A percentile compares a stretch with the other conserved stretches of the same genome.
Evolutionary conservation across 352 stramenopile genomes (phyloP).

Genomic region (Pythium plurisporium): DNA sequence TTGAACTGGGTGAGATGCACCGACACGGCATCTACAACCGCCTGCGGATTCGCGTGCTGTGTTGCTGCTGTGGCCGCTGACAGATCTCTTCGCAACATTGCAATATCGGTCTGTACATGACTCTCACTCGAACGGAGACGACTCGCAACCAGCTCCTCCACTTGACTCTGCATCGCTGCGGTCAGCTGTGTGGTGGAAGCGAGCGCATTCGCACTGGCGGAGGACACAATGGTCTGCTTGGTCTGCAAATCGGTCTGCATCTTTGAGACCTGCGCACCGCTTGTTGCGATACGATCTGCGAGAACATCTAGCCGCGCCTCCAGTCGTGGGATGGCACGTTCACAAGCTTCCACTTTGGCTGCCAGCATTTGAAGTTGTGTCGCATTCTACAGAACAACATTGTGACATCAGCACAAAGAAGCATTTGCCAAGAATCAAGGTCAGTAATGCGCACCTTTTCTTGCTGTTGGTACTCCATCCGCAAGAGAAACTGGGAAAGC

Average conservation of each 20-base stretch:
- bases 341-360: conserved; percentile 55
- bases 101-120: conserved; percentile 27
- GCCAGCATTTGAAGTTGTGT: conserved; percentile 48
- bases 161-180: conserved; percentile 42
- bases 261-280: conserved; percentile 37
- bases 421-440: too few species aligned
- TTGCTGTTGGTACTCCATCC: conserved; percentile 58
- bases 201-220: background rate
- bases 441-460: conserved; percentile 24
- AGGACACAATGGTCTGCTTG: background rate
- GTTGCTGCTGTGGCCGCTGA: conserved; percentile 9
- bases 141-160: conserved; percentile 38
- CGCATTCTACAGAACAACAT: conserved; percentile 22
- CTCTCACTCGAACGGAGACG: conserved; percentile 34
- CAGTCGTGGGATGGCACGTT: conserved; percentile 53
- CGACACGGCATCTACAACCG: conserved; percentile 54
- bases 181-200: conserved; percentile 27
- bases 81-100: conserved; percentile 25
- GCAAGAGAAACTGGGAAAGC: conserved; percentile 44
- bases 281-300: conserved; percentile 43
- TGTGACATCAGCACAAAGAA: background rate
- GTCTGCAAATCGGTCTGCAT: conserved; percentile 30
- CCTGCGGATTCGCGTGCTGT: conserved; percentile 21
- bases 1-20: conserved; percentile 59
- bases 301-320: conserved; percentile 59